A percentile compares a stretch with the other conserved stretches of the same genome.
Conservation (phyloP, 371 early-diverging fungal species). For the Circinella minor region DNA sequence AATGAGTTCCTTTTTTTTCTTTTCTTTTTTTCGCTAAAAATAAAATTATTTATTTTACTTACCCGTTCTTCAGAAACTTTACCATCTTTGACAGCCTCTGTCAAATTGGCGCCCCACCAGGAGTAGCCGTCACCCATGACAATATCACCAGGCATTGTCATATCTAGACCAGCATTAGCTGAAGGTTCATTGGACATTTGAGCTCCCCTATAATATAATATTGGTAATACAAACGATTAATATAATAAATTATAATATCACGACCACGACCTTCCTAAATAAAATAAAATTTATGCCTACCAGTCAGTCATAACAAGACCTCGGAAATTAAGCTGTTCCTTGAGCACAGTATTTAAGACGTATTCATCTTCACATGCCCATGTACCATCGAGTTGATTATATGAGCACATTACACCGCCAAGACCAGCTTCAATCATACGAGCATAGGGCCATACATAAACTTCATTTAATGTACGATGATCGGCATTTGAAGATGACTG, state of each 20-base stretch:
- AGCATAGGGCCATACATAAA: conserved; percentile 58
- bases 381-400: conserved; percentile 45
- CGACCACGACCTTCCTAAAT: too few relatives aligned
- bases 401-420: conserved; percentile 55
- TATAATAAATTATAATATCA: too few relatives aligned
- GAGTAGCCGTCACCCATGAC: conserved; percentile 27
- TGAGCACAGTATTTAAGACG: conserved; percentile 44
- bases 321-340: conserved; percentile 43
- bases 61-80: conserved; percentile 35
- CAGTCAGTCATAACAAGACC: conserved; percentile 36
- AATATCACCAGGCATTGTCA: conserved; percentile 59
- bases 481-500: conserved; percentile 45
- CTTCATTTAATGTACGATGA: conserved; percentile 56
- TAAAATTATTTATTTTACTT: background rate
- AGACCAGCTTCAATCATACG: conserved; percentile 51
- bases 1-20: too few relatives aligned
- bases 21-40: too few relatives aligned
- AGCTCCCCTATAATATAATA: conserved; percentile 16
- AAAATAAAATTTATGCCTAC: background rate
- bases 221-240: too few relatives aligned
- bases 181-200: conserved; percentile 26
- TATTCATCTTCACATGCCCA: conserved; percentile 47
- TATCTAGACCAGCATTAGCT: conserved; percentile 48
- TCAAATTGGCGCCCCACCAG: conserved; percentile 45
- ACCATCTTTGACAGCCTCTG: conserved; percentile 30